Conservation (phyloP, 2,329 filamentous ascomycete species). For the Cytospora schulzeri region DNA sequence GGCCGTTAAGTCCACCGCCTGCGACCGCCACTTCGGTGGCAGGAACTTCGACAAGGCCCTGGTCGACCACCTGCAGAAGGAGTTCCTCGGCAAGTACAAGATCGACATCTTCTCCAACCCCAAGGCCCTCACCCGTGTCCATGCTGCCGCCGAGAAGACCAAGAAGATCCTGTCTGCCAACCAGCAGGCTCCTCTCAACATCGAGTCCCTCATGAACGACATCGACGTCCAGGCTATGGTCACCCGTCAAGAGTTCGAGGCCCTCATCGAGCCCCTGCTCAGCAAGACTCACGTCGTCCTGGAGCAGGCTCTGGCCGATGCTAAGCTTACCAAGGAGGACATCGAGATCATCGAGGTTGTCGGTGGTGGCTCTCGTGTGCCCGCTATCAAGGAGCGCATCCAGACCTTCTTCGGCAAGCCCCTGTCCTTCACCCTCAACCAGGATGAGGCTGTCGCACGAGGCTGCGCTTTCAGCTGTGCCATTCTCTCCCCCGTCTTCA, state of each 20-base stretch:
- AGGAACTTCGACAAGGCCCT: conserved; percentile 96
- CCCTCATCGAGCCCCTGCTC: conserved; percentile 83
- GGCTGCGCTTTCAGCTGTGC: conserved; percentile 97
- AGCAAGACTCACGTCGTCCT: conserved; percentile 72
- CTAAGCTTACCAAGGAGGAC: conserved; percentile 86
- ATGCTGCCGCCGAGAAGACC: conserved; percentile 89
- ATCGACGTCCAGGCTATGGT: conserved; percentile 86
- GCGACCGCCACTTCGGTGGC: conserved; percentile 94
- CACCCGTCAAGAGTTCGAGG: conserved; percentile 92
- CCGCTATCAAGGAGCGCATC: conserved; percentile 86
- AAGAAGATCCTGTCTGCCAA: conserved; percentile 99
- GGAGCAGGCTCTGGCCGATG: conserved; percentile 91
- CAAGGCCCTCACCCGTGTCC: conserved; percentile 85
- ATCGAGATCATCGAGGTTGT: conserved; percentile 94
- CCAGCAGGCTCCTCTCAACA: conserved; percentile 87
- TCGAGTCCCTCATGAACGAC: conserved; percentile 98
- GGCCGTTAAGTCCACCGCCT: conserved; percentile 87
- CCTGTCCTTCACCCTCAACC: conserved; percentile 95
- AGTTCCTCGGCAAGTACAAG: conserved; percentile 98
- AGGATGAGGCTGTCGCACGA: conserved; percentile 94
- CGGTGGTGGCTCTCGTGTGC: conserved; percentile 92
- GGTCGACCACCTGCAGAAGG: conserved; percentile 89
- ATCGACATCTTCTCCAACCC: conserved; percentile 90
- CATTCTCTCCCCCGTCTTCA: conserved; percentile 95
- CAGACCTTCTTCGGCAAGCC: conserved; percentile 88